Base-by-base conservation (phyloP, 1,284 basidiomycete genomes). In the Bondarzewia mesenterica region DNA sequence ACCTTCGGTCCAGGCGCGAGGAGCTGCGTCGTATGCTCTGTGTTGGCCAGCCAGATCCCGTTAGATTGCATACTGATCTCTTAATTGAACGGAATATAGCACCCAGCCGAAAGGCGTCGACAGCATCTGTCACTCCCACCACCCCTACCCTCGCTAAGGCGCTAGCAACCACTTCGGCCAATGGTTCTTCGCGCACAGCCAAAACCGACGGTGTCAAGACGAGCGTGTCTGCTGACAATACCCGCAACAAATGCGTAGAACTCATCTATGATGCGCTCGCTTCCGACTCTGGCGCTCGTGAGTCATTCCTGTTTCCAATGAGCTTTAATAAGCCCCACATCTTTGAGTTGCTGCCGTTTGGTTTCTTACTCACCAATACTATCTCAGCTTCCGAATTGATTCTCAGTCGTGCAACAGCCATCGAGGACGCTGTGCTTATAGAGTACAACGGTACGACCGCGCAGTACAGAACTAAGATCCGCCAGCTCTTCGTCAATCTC, bases 181-280 rank as follows among this genome's bases (percentile, higher is more conserved):
- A 48, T 49, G 56, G 52, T 45, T 40, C 48, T 60, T 39, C 71
- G 1, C 79, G 92, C 25, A 82, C 74, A 0, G 68, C 82, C 21
- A 89, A 85, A 63, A 64, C 61, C 8, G 93, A 95, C 57, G 82
- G 80, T 2, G 68, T 90, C 48, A 76, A 72, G 44, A 70, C 78
- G 4, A 65, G 71, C 42, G 68, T 67, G 38, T 80, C 75, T 0
- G 80, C 81, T 2, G 89, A 93, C 58, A 77, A 72, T 59, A 89
- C 84, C 0, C 75, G 95, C 46, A 89, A 96, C 66, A 92, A 86
- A 59, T 97, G 94, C 62, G 75, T 87, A 16, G 88, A 92, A 62
- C 78, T 98, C 60, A 75, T 97, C 16, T 98, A 98, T 61, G 89
- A 97, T 61, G 87, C 91, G 14, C 75, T 99, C 36, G 89, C 86